Evolutionary conservation across 1,139 yeast genomes (phyloP).

Genomic region (Sugiyamaella novakii): DNA sequence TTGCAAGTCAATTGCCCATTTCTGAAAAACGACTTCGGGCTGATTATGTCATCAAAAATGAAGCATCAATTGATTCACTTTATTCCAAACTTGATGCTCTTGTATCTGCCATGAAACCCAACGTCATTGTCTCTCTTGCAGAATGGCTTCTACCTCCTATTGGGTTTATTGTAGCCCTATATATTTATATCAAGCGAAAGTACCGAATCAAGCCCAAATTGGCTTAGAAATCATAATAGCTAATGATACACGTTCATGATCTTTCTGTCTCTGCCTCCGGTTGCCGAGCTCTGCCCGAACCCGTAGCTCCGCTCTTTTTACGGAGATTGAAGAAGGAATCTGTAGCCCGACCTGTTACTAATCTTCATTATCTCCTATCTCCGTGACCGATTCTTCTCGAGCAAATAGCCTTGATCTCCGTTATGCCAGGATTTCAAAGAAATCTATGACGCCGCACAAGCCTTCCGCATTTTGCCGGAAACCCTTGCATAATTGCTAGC

Average conservation of each 20-base stretch:
- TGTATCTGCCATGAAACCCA: conserved; percentile 53
- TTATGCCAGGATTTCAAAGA: neutral
- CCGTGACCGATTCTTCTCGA: too few relatives aligned
- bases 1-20: conserved; percentile 73
- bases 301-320: conserved; percentile 2
- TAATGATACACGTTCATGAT: neutral
- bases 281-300: conserved; percentile 16
- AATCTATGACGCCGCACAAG: neutral
- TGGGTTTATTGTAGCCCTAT: conserved; percentile 59
- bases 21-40: conserved; percentile 59
- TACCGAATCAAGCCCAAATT: conserved; percentile 13
- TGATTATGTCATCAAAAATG: conserved; percentile 70
- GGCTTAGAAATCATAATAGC: neutral
- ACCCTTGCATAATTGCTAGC: neutral
- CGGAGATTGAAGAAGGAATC: neutral
- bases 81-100: conserved; percentile 51
- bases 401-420: neutral
- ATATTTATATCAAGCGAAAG: conserved; percentile 17
- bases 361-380: neutral
- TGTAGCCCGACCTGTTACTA: neutral
- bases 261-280: conserved; percentile 8
- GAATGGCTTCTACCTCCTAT: conserved; percentile 59
- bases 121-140: conserved; percentile 42
- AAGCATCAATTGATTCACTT: conserved; percentile 54
- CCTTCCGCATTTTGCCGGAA: neutral